Base-by-base conservation (phyloP, 139 green algal genomes). In the Micromonas commoda region DNA sequence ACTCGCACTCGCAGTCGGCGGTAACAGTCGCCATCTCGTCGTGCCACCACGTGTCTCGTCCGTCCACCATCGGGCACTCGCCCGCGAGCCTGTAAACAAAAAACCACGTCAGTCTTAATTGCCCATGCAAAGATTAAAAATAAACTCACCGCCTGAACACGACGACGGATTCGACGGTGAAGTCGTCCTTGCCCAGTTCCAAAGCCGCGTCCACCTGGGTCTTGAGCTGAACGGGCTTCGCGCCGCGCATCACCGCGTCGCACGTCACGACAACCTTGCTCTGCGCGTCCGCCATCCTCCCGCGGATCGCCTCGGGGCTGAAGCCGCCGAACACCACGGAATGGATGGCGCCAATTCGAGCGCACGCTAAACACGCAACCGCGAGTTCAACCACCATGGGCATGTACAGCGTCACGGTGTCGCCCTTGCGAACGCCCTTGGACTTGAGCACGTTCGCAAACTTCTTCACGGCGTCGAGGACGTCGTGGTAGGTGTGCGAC, bases 271-370 rank as follows among this genome's bases (percentile, higher is more conserved):
- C 35, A n/a, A 93, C 82, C 34, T 83, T 65, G 37, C 88, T 63
- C 31, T 82, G 82, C 83, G 79, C 88, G 84, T 94, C 88, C 28
- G 80, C n/a, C 37, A 96, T 90, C 34, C 90, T 84, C 1, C 84
- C 84, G 28, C 87, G 86, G 20, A 98, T 88, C 0, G 89, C 82
- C 68, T 98, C 92, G 2, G 94, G 91, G 19, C 86, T 93, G 85
- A 98, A 98, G 45, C 94, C 94, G 2, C 81, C 94, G 82, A 98
- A 98, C 51, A 98, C 94, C 2, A 98, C 93, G 2, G 81, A 91
- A 83, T 97, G 92, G 3, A 81, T 38, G 19, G 80, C 80, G 19
- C 94, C 94, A 67, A 98, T 93, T 76, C 94, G 90, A 2, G 92
- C 93, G 81, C 94, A 98, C n/a, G 95, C 95, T 54, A 98, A 85